A percentile compares a stretch with the other conserved stretches of the same genome.
phyloP scores from a whole-genome alignment of 768 basidiomycete species.

The Tylopilus plumbeoviolaceoides region DNA sequence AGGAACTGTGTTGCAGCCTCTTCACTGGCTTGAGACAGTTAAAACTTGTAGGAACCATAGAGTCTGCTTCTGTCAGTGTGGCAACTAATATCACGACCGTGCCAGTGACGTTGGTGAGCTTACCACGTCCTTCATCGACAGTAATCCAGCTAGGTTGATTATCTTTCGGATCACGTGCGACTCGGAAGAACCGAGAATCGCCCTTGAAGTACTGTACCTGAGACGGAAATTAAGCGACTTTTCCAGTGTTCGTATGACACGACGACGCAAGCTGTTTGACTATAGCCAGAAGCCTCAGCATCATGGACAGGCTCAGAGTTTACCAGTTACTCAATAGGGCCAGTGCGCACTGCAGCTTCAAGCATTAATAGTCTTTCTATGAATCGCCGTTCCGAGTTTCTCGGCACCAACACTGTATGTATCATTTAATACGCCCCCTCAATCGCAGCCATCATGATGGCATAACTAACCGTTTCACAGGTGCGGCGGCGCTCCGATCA shows the following conservation, averaged over 20 bases:
- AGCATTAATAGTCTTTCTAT: neutral
- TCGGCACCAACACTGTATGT: too few relatives aligned
- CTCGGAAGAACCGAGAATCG: neutral
- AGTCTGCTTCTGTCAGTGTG: neutral
- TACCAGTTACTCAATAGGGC: neutral
- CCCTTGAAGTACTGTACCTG: neutral
- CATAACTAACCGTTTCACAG: too few relatives aligned
- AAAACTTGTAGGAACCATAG: too few relatives aligned
- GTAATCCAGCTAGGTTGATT: neutral
- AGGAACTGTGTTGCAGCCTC: too few relatives aligned
- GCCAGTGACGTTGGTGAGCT: neutral
- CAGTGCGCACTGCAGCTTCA: too few relatives aligned
- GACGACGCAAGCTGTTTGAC: neutral
- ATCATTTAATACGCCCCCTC: too few relatives aligned
- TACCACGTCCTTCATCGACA: neutral
- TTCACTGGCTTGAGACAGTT: neutral
- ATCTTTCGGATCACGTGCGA: too few relatives aligned
- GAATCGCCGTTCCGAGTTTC: neutral
- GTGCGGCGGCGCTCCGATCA: too few relatives aligned
- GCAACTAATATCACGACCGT: too few relatives aligned
- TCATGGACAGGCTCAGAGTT: too few relatives aligned
- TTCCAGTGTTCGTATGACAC: too few relatives aligned
- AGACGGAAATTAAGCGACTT: neutral
- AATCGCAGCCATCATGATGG: too few relatives aligned
- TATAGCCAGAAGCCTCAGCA: neutral